Evolutionary conservation across 345 rosid genomes (phyloP), one percentile per base, ranked within the genome.

Genomic region (Cochlearia excelsa): DNA sequence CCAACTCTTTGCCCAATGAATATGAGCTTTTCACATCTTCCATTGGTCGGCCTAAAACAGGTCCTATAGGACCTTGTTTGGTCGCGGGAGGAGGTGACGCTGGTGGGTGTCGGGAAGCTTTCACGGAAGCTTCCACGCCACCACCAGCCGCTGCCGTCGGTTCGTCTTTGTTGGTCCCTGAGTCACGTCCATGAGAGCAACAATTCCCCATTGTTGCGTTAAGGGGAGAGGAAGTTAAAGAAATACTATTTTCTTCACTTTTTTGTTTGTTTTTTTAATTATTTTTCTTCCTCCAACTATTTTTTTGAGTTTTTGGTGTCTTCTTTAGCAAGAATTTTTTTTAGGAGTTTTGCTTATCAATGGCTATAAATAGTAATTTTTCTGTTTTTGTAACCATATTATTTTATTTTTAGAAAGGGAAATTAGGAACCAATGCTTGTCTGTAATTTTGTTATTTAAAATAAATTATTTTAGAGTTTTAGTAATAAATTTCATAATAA

Each of bases 31-130:
- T 91, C 2, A 88, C 66, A 28, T 91, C 98, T 56, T 86, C 98
- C 98, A 91, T 88, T 0, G 90, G 98, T 1, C 98, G 82, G 45
- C 95, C 96, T 43, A 91, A 68, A 31, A 91, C 98, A 0, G 90
- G 76, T 0, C 98, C 98, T 2, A 83, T 78, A 0, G 85, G 70
- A 0, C 76, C 57, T 1, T 74, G 70, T 73, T 81, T 81, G 42
- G 75, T 47, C 30, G 52, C 72, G 8, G 75, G 66, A 11, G 64
- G 56, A 5, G 81, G 64, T 30, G 80, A 34, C 0, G 79, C 62
- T 46, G 43, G 74, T 5, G 67, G 79, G 31, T 61, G 63, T 68
- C 0, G 66, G 54, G 9, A 43, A 5, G 63, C 59, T 48, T 9
- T 61, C 54, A 33, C 51, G 1, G 61, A 52, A 28, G 66, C 56